These are phyloP conservation scores for Pythium phragmiticola DNA, from an alignment of 352 stramenopile species.

Conservation along the genomic window DNA sequence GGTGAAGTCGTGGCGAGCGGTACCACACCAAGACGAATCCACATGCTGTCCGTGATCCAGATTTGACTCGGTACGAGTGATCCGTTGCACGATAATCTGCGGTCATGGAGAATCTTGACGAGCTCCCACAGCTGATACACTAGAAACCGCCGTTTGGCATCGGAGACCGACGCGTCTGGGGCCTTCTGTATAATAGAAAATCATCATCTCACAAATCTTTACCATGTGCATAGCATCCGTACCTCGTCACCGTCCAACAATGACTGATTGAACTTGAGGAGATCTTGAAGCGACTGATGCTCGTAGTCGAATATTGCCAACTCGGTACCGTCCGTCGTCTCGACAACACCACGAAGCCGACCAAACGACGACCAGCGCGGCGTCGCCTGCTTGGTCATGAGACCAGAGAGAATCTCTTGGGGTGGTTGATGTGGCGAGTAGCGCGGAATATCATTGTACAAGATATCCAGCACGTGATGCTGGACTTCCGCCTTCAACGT, in stretches of 20 bases:
- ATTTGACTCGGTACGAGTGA: constrained; percentile 43
- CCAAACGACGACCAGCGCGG: constrained; percentile 33
- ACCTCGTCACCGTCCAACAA: constrained; percentile 44
- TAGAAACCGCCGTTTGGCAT: constrained; percentile 67
- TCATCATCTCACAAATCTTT: background rate
- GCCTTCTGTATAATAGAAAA: constrained; percentile 12
- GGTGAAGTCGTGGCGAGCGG: constrained; percentile 6
- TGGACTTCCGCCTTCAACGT: background rate
- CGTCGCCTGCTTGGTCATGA: constrained; percentile 34
- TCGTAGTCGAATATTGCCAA: constrained; percentile 73
- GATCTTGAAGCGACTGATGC: constrained; percentile 56
- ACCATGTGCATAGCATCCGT: background rate
- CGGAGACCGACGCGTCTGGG: constrained; percentile 35
- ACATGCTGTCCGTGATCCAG: constrained; percentile 49
- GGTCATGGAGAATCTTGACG: constrained; percentile 47
- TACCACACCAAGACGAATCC: constrained; percentile 45
- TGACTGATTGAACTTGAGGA: constrained; percentile 70
- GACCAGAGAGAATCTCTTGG: constrained; percentile 2
- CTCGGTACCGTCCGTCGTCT: constrained; percentile 4
- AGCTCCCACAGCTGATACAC: constrained; percentile 58
- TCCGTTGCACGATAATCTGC: constrained; percentile 36
- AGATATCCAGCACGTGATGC: constrained; percentile 33
- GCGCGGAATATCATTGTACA: constrained; percentile 53
- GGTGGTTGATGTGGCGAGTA: constrained; percentile 25
- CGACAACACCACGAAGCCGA: constrained; percentile 39